Percentiles rank a stretch among this genome's conserved stretches.
These are phyloP conservation scores for Chalara sp. DNA, from an alignment of 2,329 filamentous ascomycete species.

Conservation along the genomic window DNA sequence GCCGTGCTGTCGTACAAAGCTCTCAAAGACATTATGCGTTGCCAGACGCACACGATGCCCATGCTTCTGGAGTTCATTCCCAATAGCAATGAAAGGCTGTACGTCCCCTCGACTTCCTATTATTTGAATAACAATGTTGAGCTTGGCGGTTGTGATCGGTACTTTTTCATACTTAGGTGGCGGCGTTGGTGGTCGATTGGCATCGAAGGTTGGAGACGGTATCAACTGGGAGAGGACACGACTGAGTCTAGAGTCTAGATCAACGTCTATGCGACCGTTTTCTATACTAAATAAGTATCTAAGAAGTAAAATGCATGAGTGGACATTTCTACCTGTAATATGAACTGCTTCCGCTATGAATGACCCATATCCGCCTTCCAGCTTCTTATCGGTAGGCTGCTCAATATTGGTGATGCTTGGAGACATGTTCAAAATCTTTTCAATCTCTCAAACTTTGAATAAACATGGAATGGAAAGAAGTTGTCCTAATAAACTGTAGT, in stretches of 20 bases:
- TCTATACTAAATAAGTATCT: conserved; percentile 24
- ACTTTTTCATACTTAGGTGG: too few species aligned
- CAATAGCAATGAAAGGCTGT: conserved; percentile 66
- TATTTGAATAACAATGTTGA: conserved; percentile 67
- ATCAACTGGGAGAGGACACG: conserved; percentile 8
- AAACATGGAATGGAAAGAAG: too few species aligned
- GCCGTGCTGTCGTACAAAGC: conserved; percentile 42
- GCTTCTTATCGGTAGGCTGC: too few species aligned
- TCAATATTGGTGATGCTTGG: too few species aligned
- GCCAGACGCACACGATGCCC: conserved; percentile 50
- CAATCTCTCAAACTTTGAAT: too few species aligned
- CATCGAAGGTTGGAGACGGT: neutral
- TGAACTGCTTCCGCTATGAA: neutral
- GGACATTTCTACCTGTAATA: neutral
- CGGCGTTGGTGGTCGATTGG: neutral
- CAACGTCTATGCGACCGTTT: conserved; percentile 49
- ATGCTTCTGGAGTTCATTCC: conserved; percentile 43
- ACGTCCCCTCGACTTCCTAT: conserved; percentile 68
- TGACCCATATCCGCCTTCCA: too few species aligned
- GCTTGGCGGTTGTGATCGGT: conserved; percentile 29
- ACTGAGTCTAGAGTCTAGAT: conserved; percentile 38
- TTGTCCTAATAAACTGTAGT: too few species aligned
- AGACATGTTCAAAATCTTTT: too few species aligned
- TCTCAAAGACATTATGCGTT: conserved; percentile 46
- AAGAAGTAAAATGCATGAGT: neutral